A percentile compares a stretch with the other conserved stretches of the same genome.
Evolutionary conservation across 2,329 filamentous ascomycete species (phyloP).

Genomic region (Penicillium oxalicum): DNA sequence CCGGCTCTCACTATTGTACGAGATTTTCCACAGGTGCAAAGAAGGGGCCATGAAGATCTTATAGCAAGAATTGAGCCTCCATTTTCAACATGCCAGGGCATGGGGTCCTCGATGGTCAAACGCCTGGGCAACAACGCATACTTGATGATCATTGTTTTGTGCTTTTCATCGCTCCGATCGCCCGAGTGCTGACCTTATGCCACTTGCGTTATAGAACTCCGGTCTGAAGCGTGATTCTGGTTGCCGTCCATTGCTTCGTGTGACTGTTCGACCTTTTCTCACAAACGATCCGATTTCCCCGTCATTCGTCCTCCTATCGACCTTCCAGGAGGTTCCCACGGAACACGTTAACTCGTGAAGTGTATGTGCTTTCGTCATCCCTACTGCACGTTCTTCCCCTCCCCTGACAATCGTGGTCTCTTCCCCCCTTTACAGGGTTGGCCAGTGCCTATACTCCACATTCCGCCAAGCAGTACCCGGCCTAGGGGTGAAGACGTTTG

Average conservation of each 20-base stretch:
- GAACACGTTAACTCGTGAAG: conserved; percentile 27
- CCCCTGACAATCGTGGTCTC: conserved; percentile 34
- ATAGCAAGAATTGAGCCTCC: conserved; percentile 11
- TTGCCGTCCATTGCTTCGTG: conserved; percentile 22
- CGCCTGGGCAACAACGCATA: conserved; percentile 21
- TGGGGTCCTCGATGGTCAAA: conserved; percentile 8
- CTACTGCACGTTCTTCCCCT: conserved; percentile 23
- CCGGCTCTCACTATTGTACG: no score
- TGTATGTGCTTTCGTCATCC: conserved; percentile 30
- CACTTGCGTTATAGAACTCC: conserved; percentile 7
- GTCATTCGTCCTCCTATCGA: conserved; percentile 20
- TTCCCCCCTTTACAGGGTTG: conserved; percentile 36
- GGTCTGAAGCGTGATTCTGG: conserved; percentile 18
- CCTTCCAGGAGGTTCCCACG: conserved; percentile 20
- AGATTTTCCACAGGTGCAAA: not conserved
- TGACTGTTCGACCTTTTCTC: conserved; percentile 21
- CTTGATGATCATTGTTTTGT: not conserved
- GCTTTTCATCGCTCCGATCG: not conserved
- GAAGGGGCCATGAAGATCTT: conserved; percentile 15
- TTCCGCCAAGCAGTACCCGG: conserved; percentile 31
- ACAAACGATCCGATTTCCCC: conserved; percentile 16
- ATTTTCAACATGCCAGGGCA: not conserved
- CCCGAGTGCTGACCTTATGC: not conserved
- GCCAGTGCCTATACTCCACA: conserved; percentile 33
- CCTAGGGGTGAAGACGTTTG: conserved; percentile 43